Conservation (phyloP, 345 rosid genomes). For the Eucalyptus erythrocorys region DNA sequence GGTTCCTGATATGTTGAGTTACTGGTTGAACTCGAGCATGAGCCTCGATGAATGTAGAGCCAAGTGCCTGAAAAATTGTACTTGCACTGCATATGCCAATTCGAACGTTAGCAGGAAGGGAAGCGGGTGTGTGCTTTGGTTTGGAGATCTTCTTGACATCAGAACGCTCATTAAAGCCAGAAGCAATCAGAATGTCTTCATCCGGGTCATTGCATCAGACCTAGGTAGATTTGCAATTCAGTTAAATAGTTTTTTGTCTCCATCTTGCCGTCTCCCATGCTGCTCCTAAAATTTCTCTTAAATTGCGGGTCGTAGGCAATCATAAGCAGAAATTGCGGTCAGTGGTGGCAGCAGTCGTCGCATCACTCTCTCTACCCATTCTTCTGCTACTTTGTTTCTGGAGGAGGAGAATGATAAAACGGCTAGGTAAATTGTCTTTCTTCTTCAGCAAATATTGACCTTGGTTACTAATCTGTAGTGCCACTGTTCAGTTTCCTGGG, state of each 20-base stretch:
- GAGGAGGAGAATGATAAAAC: neutral
- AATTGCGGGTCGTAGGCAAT: neutral
- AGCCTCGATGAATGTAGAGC: constrained; percentile 16
- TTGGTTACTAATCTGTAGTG: neutral
- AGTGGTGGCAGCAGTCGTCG: neutral
- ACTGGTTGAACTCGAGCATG: neutral
- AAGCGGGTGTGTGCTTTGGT: constrained; percentile 41
- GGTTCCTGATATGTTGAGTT: constrained; percentile 1
- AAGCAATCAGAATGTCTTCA: constrained; percentile 7
- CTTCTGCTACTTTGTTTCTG: neutral
- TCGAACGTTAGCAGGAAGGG: constrained; percentile 13
- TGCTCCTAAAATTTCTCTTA: neutral
- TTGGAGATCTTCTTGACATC: constrained; percentile 4
- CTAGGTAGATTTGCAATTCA: neutral
- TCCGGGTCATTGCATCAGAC: constrained; percentile 10
- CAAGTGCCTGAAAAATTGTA: constrained; percentile 21
- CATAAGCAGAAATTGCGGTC: neutral
- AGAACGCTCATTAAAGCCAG: constrained; percentile 6
- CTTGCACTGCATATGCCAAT: constrained; percentile 33
- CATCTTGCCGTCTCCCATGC: neutral
- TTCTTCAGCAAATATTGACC: neutral
- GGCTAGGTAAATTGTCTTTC: neutral
- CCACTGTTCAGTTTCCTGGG: neutral
- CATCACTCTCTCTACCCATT: neutral
- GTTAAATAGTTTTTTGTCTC: neutral